Evolutionary conservation across 768 basidiomycete genomes (phyloP), one percentile per base, ranked within the genome.

Genomic region (Boletus insuetus): DNA sequence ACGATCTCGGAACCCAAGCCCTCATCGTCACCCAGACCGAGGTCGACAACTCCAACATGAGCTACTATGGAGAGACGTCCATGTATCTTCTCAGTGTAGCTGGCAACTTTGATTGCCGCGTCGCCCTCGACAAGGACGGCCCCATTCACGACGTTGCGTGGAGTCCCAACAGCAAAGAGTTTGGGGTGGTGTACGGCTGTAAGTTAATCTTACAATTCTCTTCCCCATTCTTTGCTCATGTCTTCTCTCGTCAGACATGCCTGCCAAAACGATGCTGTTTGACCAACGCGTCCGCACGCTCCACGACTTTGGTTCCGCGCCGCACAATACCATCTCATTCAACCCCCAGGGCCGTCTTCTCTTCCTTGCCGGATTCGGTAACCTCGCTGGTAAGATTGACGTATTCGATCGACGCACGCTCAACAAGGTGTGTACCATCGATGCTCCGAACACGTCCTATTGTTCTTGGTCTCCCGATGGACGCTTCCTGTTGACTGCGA

Each of bases 381-480:
- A 98, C 69, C 80, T 99, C 44, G 91, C 94, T 0, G 97, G 97
- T 19, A 92, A 94, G 70, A 85, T 95, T 56, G 91, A 97, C 64
- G 76, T 99, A 60, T 87, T 88, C 73, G 97, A 98, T 72, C 85
- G 95, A 19, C 88, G 91, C 50, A 84, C 86, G 19, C 79, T 97
- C 34, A 82, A 77, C 58, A 95, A 94, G 69, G 82, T 89, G 51
- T 84, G 85, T 40, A 75, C 73, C 37, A 90, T 93, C 63, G 90
- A 93, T 54, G 96, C 95, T 0, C 87, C 94, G 1, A 98, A 98
- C 69, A 93, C 96, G 0, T 94, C 92, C 0, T 79, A 87, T 65
- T 98, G 95, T 70, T 91, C 94, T 67, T 99, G 96, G 95, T 92
- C 91, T 14, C 89, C 94, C 0, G 91, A 94, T 57, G 97, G 96